Conservation (phyloP, 2,329 filamentous ascomycete genomes). For the Aspergillus uvarum region DNA sequence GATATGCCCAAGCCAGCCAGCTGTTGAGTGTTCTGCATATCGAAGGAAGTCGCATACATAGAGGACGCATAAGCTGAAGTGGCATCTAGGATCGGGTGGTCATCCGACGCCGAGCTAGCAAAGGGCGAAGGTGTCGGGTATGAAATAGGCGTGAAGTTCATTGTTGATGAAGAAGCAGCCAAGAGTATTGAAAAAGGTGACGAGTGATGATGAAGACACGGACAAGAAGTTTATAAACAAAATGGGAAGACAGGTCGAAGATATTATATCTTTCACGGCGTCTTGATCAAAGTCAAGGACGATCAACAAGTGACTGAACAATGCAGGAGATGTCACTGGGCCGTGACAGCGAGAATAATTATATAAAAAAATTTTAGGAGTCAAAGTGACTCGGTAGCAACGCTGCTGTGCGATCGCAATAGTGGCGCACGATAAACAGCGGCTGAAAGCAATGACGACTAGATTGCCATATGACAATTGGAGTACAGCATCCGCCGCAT, state of each 20-base stretch:
- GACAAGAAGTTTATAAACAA: neutral
- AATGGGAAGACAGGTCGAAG: neutral
- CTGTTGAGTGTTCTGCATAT: constrained; percentile 18
- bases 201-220: neutral
- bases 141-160: constrained; percentile 27
- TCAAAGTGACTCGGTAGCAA: constrained; percentile 23
- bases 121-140: constrained; percentile 21
- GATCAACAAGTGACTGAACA: neutral
- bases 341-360: neutral
- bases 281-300: neutral
- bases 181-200: neutral
- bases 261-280: neutral
- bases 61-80: constrained; percentile 27
- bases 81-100: constrained; percentile 18
- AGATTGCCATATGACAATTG: constrained; percentile 29
- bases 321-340: neutral
- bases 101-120: constrained; percentile 12
- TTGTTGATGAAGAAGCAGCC: constrained; percentile 7
- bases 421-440: constrained; percentile 28
- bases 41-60: constrained; percentile 14
- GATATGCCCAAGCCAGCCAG: constrained; percentile 35
- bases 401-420: constrained; percentile 21
- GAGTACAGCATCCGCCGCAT: constrained; percentile 28
- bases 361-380: constrained; percentile 25
- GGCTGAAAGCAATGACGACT: constrained; percentile 26